Evolutionary conservation across 2,329 filamentous ascomycete genomes (phyloP).

Genomic region (Cadophora luteo-olivacea): DNA sequence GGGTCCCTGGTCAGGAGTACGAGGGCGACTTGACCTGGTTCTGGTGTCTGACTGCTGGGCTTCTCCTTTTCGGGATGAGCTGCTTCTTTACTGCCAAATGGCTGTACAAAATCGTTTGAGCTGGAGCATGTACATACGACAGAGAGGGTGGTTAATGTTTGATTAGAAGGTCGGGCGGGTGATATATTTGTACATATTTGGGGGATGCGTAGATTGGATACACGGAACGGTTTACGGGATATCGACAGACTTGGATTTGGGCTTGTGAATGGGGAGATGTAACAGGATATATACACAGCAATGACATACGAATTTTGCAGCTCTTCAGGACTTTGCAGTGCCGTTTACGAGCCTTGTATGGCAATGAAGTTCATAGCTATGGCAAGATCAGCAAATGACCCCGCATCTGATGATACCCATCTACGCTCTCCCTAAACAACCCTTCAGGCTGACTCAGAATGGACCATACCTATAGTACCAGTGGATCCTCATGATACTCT

Average conservation of each 20-base stretch:
- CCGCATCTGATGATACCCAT: too few relatives aligned
- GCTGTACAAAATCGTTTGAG: constrained; percentile 44
- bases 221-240: not conserved
- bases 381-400: too few relatives aligned
- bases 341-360: too few relatives aligned
- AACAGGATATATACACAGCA: not conserved
- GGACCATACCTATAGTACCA: too few relatives aligned
- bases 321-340: not conserved
- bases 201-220: constrained; percentile 9
- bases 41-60: constrained; percentile 73
- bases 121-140: not conserved
- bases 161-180: not conserved
- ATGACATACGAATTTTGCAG: not conserved
- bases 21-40: constrained; percentile 81
- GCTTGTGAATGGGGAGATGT: too few relatives aligned
- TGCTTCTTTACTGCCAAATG: constrained; percentile 60
- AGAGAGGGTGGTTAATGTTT: not conserved
- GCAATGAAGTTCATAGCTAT: too few relatives aligned
- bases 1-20: constrained; percentile 88
- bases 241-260: not conserved
- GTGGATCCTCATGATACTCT: too few relatives aligned
- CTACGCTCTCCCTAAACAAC: too few relatives aligned
- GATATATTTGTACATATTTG: constrained; percentile 9
- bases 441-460: too few relatives aligned
- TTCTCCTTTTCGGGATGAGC: constrained; percentile 78